Evolutionary conservation across 441 rosid species (phyloP).

Genomic region (Corymbia citriodora): DNA sequence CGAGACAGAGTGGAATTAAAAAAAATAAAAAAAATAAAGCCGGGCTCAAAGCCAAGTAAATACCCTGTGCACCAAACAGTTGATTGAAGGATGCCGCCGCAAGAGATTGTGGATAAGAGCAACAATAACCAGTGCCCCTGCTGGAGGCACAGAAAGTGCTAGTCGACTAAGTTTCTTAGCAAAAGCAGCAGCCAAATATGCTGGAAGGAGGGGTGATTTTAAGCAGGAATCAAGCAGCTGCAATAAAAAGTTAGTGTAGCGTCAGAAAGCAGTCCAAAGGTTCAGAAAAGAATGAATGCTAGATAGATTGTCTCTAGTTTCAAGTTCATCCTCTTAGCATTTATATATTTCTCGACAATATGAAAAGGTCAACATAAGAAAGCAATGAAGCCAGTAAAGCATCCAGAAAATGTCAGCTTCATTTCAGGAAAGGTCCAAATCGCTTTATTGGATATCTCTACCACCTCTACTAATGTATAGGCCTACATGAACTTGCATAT

Average conservation of each 20-base stretch:
- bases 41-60: background rate
- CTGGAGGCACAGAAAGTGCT: conserved; percentile 72
- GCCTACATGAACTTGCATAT: background rate
- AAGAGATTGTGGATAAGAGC: conserved; percentile 85
- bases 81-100: conserved; percentile 86
- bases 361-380: background rate
- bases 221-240: conserved; percentile 97
- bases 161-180: conserved; percentile 81
- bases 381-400: background rate
- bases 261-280: background rate
- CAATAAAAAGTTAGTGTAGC: conserved; percentile 11
- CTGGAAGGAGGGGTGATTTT: conserved; percentile 89
- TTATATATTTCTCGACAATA: background rate
- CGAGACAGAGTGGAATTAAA: background rate
- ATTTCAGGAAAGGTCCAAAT: background rate
- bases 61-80: conserved; percentile 84
- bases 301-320: background rate
- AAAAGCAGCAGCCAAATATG: conserved; percentile 92
- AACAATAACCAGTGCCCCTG: conserved; percentile 72
- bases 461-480: background rate
- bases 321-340: background rate
- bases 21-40: background rate
- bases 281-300: background rate
- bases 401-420: background rate
- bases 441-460: background rate